Percentiles rank a stretch among this genome's conserved stretches.
Evolutionary conservation across 1,139 yeast genomes (phyloP).

Genomic region (Suhomyces anneliseae): DNA sequence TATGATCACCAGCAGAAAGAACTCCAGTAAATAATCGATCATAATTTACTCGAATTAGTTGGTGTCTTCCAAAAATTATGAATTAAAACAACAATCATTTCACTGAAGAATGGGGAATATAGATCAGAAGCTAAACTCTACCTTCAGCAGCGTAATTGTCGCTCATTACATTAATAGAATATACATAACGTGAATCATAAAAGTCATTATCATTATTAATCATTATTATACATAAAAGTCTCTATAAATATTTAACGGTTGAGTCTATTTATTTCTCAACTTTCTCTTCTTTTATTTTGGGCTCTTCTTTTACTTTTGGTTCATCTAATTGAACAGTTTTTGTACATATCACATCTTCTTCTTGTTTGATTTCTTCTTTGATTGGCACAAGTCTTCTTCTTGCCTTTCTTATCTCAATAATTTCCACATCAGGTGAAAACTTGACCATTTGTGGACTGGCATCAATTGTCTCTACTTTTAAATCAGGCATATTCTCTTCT

Average conservation of each 20-base stretch:
- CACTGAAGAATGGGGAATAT: too few species aligned
- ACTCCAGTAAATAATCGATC: background rate
- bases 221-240: too few species aligned
- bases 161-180: too few species aligned
- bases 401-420: constrained; percentile 45
- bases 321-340: background rate
- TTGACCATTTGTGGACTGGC: constrained; percentile 53
- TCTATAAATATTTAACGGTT: too few species aligned
- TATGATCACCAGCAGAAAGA: constrained; percentile 23
- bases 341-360: background rate
- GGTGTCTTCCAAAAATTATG: too few species aligned
- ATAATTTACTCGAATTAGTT: too few species aligned
- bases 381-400: constrained; percentile 8
- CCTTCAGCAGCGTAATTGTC: too few species aligned
- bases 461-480: constrained; percentile 65
- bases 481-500: constrained; percentile 72
- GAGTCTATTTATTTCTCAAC: too few species aligned
- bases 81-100: too few species aligned
- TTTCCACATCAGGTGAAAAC: constrained; percentile 58
- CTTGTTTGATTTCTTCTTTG: constrained; percentile 4
- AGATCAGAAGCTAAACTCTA: too few species aligned
- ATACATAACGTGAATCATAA: too few species aligned
- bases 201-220: background rate
- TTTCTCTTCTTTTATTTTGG: background rate
- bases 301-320: background rate